phyloP scores from a whole-genome alignment of 805 yeast species.

The Ascoidea rubescens region DNA sequence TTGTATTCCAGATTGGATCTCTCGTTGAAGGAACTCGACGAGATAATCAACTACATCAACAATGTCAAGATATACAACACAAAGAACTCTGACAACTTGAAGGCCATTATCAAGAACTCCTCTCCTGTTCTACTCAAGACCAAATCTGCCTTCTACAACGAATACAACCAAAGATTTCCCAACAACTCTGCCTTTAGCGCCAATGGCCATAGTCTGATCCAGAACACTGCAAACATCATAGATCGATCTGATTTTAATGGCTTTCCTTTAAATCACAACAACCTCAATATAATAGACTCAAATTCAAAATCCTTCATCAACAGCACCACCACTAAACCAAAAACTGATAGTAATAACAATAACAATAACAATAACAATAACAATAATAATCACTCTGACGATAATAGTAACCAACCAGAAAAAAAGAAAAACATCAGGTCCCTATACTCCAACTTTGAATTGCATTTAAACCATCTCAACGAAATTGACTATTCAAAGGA shows the following conservation, averaged over 20 bases:
- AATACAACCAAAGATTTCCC: background rate
- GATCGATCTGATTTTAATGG: background rate
- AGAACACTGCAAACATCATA: too few species aligned
- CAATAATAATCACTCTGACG: too few species aligned
- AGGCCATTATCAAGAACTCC: background rate
- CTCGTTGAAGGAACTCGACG: background rate
- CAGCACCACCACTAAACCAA: too few species aligned
- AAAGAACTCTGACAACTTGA: background rate
- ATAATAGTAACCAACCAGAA: too few species aligned
- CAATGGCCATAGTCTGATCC: too few species aligned
- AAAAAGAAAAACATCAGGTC: conserved; percentile 1
- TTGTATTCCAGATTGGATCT: background rate
- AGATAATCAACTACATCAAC: background rate
- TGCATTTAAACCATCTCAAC: conserved; percentile 7
- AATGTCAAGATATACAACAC: background rate
- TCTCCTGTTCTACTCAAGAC: background rate
- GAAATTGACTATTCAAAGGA: conserved; percentile 8
- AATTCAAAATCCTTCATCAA: background rate
- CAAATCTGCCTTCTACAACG: background rate
- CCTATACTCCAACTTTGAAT: conserved; percentile 6
- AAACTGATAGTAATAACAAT: too few species aligned
- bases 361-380: too few species aligned
- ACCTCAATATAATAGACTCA: background rate
- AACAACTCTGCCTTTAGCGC: too few species aligned
- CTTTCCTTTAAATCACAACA: background rate